These are phyloP conservation scores for Paratrimastix pyriformis DNA, from an alignment of 78 protist species.

Conservation along the genomic window DNA sequence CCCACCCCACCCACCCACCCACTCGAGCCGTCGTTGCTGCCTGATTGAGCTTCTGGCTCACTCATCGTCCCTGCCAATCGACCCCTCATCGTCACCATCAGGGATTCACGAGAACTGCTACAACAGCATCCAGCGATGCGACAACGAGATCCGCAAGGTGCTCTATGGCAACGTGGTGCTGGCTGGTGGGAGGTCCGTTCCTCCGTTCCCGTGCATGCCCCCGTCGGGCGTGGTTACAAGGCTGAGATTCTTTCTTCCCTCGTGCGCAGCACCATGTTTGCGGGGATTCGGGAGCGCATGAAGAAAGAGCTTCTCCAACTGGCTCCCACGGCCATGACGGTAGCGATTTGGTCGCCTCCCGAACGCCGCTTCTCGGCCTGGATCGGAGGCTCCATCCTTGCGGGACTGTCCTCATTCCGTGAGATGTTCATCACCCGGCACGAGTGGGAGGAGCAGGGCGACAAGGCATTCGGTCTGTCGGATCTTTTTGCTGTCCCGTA, in stretches of 20 bases:
- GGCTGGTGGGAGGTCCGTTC: too few relatives aligned
- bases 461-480: too few relatives aligned
- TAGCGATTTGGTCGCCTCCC: constrained; percentile 39
- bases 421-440: constrained; percentile 73
- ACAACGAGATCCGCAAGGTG: constrained; percentile 18
- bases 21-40: neutral
- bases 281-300: constrained; percentile 42
- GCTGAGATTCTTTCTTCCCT: too few relatives aligned
- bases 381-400: constrained; percentile 83
- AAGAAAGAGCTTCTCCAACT: constrained; percentile 32
- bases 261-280: too few relatives aligned
- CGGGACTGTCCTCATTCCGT: constrained; percentile 69
- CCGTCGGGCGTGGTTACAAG: too few relatives aligned
- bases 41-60: neutral
- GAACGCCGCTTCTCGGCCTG: constrained; percentile 59
- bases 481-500: too few relatives aligned
- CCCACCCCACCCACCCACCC: neutral
- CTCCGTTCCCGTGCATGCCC: too few relatives aligned
- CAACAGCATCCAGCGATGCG: constrained; percentile 15
- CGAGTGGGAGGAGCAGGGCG: constrained; percentile 81
- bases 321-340: constrained; percentile 44
- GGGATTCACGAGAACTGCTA: constrained; percentile 30
- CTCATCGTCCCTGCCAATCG: neutral
- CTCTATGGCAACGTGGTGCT: constrained; percentile 31
- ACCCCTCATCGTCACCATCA: neutral